These are phyloP conservation scores for Sordariomycetes sp. DNA, from an alignment of 2,329 filamentous ascomycete species.

Conservation along the genomic window DNA sequence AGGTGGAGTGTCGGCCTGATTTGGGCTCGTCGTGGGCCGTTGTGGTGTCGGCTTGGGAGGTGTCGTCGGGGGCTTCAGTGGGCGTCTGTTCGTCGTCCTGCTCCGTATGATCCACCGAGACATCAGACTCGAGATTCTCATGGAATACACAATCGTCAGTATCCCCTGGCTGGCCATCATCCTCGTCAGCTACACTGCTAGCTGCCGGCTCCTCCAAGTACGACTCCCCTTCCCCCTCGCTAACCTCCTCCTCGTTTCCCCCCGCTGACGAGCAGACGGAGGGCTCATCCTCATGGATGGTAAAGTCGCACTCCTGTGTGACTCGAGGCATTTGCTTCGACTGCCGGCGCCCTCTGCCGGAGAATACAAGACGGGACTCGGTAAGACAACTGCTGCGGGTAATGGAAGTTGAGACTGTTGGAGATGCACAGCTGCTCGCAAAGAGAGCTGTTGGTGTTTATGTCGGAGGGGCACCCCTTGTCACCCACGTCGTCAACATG, in stretches of 20 bases:
- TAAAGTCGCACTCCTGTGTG: slow-evolving; percentile 5
- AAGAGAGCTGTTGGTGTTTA: neutral
- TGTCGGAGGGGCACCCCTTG: neutral
- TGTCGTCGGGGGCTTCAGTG: neutral
- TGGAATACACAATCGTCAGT: neutral
- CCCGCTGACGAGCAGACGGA: neutral
- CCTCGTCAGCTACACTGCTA: neutral
- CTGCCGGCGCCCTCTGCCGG: neutral
- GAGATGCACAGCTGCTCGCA: neutral
- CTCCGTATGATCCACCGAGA: neutral
- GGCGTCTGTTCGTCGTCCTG: neutral
- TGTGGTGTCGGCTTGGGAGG: neutral
- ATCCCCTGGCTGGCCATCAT: neutral
- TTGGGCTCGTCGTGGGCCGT: too few species aligned
- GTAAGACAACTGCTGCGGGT: neutral
- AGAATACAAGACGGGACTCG: neutral
- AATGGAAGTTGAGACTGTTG: neutral
- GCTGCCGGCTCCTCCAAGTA: neutral
- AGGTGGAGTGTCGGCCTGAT: neutral
- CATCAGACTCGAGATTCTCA: neutral
- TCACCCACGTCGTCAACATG: neutral
- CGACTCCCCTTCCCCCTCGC: neutral
- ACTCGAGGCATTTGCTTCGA: slow-evolving; percentile 4
- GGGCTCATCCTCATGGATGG: slow-evolving; percentile 5
- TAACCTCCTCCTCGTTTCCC: neutral